Percentiles rank a stretch among this genome's conserved stretches.
Conservation (phyloP, 805 yeast species). For the Metschnikowia aberdeeniae region DNA sequence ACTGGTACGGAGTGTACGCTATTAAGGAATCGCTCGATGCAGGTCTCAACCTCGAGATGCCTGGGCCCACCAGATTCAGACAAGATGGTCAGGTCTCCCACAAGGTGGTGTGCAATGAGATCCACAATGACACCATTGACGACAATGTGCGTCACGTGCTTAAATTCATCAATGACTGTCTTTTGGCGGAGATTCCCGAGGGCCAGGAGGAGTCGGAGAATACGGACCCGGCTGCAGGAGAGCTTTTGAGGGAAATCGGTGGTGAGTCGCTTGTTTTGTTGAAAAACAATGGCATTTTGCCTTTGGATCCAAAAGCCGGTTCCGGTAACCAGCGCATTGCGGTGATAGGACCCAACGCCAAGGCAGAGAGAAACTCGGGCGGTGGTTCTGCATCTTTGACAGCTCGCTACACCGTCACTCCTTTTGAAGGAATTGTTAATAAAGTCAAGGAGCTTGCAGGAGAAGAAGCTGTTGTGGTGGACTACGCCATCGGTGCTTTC, state of each 20-base stretch:
- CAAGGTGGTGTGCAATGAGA: slow-evolving; percentile 39
- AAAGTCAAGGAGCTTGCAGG: slow-evolving; percentile 21
- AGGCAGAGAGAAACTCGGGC: slow-evolving; percentile 47
- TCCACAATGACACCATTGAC: slow-evolving; percentile 40
- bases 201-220: slow-evolving; percentile 28
- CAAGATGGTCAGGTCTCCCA: slow-evolving; percentile 38
- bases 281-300: slow-evolving; percentile 46
- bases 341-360: slow-evolving; percentile 60
- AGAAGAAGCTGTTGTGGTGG: slow-evolving; percentile 14
- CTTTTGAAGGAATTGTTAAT: slow-evolving; percentile 43
- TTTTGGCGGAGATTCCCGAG: slow-evolving; percentile 37
- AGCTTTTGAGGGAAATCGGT: slow-evolving; percentile 11
- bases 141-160: slow-evolving; percentile 47
- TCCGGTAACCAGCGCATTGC: slow-evolving; percentile 37
- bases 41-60: slow-evolving; percentile 66
- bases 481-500: slow-evolving; percentile 31
- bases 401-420: slow-evolving; percentile 48
- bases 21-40: slow-evolving; percentile 44
- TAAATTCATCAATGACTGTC: slow-evolving; percentile 42
- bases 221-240: slow-evolving; percentile 13
- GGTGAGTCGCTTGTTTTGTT: slow-evolving; percentile 52
- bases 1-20: slow-evolving; percentile 60
- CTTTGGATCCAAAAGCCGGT: slow-evolving; percentile 27
- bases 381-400: slow-evolving; percentile 62
- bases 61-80: slow-evolving; percentile 54